Evolutionary conservation across 2,329 filamentous ascomycete species (phyloP).

Genomic region (Fusarium concolor): DNA sequence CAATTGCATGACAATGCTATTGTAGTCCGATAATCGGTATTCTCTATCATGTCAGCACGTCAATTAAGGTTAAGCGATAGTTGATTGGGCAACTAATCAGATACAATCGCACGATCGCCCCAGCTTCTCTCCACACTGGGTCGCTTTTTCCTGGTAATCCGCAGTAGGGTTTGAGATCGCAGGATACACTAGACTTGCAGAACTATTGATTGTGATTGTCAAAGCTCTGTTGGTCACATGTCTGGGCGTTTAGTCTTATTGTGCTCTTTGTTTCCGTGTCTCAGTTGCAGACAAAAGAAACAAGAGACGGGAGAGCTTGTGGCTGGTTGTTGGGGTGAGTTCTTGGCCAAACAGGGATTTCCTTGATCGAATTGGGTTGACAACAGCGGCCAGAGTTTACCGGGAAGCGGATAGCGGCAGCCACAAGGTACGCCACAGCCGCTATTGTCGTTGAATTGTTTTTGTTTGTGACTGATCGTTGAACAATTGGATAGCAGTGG

Average conservation of each 20-base stretch:
- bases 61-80: slow-evolving; percentile 14
- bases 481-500: background rate
- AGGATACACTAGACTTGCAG: background rate
- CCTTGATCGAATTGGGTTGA: slow-evolving; percentile 5
- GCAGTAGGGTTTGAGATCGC: background rate
- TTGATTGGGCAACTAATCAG: slow-evolving; percentile 40
- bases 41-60: background rate
- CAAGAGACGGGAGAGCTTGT: background rate
- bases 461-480: background rate
- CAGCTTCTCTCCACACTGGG: slow-evolving; percentile 13
- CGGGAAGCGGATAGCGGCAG: slow-evolving; percentile 25
- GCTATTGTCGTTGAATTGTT: slow-evolving; percentile 19
- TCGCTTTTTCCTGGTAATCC: slow-evolving; percentile 2
- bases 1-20: too few species aligned
- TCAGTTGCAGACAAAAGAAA: too few species aligned
- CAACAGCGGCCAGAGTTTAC: slow-evolving; percentile 13
- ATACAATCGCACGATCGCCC: slow-evolving; percentile 16
- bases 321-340: slow-evolving; percentile 33
- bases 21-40: too few species aligned
- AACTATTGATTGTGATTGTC: background rate
- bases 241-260: too few species aligned
- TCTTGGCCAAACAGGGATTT: slow-evolving; percentile 8
- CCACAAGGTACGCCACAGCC: slow-evolving; percentile 31
- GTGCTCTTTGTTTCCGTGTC: too few species aligned
- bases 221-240: too few species aligned